Base-by-base conservation (phyloP, 2,329 filamentous ascomycete genomes). In the Penicillium digitatum region DNA sequence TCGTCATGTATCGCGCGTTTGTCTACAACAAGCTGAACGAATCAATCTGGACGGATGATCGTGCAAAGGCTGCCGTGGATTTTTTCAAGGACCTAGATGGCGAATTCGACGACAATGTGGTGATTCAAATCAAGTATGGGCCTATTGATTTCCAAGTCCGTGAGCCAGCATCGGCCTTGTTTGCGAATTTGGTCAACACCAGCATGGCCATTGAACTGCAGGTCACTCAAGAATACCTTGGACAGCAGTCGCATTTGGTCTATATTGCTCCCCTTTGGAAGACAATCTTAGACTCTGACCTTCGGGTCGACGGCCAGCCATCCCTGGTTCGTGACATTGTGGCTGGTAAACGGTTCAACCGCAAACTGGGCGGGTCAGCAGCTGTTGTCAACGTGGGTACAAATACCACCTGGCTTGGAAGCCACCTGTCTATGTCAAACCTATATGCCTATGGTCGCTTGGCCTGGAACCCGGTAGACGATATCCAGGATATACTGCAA, bases 81-180 rank as follows among this genome's bases (percentile, higher is more conserved):
- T 87, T 82, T 69, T 89, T 89, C 68, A 75, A 82, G 16, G 76
- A 78, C 0, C 77, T 89, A 0, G 87, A 89, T 62, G 81, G 78
- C 5, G 69, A 84, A 56, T 89, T 89, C 54, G 83, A 86, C 22
- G 82, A 86, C 43, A 89, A 89, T 44, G 86, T 89, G 0, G 78
- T 89, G 0, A 78, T 89, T 2, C 87, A 90, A 66, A 85, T 89
- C 70, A 90, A 89, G 69, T 88, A 86, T 58, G 87, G 87, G 0
- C 86, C 87, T 0, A 89, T 89, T 56, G 87, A 89, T 65, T 89
- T 89, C 69, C 87, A 89, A 63, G 84, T 88, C 11, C 81, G 87
- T 34, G 87, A 89, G 67, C 83, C 87, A 1, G 72, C 79, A 1
- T 87, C 82, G 4, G 86, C 87, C 0, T 72, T 90, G 1, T 88